A percentile compares a stretch with the other conserved stretches of the same genome.
These are phyloP conservation scores for Phytophthora multivora DNA, from an alignment of 352 stramenopile genomes.

Conservation along the genomic window DNA sequence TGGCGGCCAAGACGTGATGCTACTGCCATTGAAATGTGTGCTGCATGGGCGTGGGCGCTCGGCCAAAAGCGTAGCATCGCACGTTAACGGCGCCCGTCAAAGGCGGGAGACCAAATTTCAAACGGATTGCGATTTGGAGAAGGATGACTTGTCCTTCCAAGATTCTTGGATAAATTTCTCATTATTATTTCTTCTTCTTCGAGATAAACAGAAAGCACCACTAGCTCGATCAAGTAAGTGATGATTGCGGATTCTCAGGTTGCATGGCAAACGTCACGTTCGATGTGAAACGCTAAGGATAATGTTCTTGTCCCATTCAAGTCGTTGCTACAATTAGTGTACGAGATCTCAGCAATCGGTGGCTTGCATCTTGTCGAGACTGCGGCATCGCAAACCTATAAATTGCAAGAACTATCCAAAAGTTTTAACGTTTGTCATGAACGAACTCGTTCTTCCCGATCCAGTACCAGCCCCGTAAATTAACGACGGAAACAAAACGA, in stretches of 20 bases:
- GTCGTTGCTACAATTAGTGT: conserved; percentile 2
- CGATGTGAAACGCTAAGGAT: conserved; percentile 4
- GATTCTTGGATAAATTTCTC: not conserved
- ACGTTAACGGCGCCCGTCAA: conserved; percentile 8
- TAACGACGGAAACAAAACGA: conserved; percentile 2
- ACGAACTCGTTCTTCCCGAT: not conserved
- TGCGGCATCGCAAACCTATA: conserved; percentile 9
- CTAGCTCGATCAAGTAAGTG: not conserved
- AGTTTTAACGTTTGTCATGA: conserved; percentile 11
- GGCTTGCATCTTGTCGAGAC: not conserved
- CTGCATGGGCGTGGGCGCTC: not conserved
- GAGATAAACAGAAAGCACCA: not conserved
- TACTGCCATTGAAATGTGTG: conserved; percentile 22
- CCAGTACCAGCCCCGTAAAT: not conserved
- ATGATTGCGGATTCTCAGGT: conserved; percentile 6
- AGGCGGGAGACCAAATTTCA: conserved; percentile 5
- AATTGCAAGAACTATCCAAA: not conserved
- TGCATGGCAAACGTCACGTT: conserved; percentile 2
- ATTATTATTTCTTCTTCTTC: not conserved
- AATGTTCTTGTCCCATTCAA: conserved; percentile 13
- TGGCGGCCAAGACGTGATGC: conserved; percentile 7
- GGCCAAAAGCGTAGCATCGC: conserved; percentile 9
- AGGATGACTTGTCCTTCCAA: too few species aligned
- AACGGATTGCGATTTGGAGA: not conserved
- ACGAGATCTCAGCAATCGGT: conserved; percentile 5